Conservation (phyloP, 176 grass and related monocot species). For the Oryza punctata region DNA sequence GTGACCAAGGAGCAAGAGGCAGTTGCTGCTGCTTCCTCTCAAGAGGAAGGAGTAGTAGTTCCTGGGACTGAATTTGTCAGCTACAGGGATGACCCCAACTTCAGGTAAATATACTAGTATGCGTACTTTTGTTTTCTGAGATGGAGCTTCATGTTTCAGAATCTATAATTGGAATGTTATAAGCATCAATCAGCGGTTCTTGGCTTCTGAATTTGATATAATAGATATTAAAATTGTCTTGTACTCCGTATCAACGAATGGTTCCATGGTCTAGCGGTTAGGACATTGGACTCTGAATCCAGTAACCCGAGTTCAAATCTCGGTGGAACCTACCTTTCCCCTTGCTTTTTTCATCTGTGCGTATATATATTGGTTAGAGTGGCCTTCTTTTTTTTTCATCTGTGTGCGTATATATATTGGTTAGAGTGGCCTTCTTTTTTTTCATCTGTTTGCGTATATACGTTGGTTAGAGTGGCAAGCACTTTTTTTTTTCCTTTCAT, state of each 20-base stretch:
- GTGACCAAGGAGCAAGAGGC: background rate
- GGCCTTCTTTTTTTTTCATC: too few relatives aligned
- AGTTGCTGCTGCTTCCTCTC: background rate
- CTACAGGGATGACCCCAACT: slow-evolving; percentile 42
- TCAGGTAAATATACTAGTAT: slow-evolving; percentile 25
- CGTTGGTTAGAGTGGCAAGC: too few relatives aligned
- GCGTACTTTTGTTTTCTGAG: too few relatives aligned
- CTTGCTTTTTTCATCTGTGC: too few relatives aligned
- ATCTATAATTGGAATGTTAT: background rate
- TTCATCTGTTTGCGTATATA: too few relatives aligned
- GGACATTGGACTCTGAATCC: slow-evolving; percentile 80
- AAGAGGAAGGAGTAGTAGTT: background rate
- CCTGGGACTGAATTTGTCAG: background rate
- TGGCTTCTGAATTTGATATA: background rate
- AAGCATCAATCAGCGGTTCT: background rate
- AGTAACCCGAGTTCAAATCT: slow-evolving; percentile 81
- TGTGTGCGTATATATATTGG: too few relatives aligned
- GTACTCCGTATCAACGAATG: accelerated
- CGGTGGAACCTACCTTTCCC: slow-evolving; percentile 57
- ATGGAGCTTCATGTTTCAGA: too few relatives aligned
- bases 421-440: background rate
- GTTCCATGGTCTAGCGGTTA: slow-evolving; percentile 81
- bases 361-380: too few relatives aligned
- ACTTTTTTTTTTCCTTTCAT: background rate
- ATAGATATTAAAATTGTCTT: accelerated